Base-by-base conservation (phyloP, 2,329 filamentous ascomycete species). In the Pestalotiopsis sp. region DNA sequence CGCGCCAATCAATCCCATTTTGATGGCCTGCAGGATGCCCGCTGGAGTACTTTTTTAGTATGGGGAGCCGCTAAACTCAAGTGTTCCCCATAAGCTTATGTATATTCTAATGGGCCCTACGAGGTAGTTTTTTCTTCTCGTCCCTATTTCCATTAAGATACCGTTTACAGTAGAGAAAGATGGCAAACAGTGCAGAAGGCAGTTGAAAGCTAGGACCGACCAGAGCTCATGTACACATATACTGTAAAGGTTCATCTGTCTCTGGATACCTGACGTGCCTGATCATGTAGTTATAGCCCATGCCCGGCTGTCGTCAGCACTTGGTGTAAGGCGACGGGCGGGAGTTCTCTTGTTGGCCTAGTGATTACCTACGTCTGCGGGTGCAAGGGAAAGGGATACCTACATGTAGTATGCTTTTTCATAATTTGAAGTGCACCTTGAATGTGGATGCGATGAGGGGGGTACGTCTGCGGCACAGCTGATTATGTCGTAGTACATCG, bases 281-380 rank as follows among this genome's bases (percentile, higher is more conserved):
- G 31, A 36, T 36, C 31, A 36, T 36, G 31, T 36, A 36, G 31
- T n/a, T 52, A 6, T 49, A 23, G 45, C 45, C 17, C 17, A 9
- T 9, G 11, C 20, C 45, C 45, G 45, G 59, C 31, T 39, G 25
- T 36, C 27, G 59, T 62, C 59, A 62, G 59, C 59, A 62, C 59
- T 62, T 62, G 20, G 20, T 20, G 17, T 52, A n/a, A n/a, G 59
- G 20, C n/a, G 12, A 39, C 63, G 63, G 63, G 23, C 31, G 41
- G 23, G 31, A 66, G 25, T 66, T 25, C 63, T 66, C 17, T 25
- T 56, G 49, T 66, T 57, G 63, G 63, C 27, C 38, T 66, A 66
- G 63, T 41, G 36, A 41, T 66, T 66, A 36, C 31, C 31, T 36
- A 66, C 63, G 38, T 52, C 38, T 13, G 45, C 23, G 38, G 27